Evolutionary conservation across 2,329 filamentous ascomycete species (phyloP).

Genomic region (Colletotrichum coccodes): DNA sequence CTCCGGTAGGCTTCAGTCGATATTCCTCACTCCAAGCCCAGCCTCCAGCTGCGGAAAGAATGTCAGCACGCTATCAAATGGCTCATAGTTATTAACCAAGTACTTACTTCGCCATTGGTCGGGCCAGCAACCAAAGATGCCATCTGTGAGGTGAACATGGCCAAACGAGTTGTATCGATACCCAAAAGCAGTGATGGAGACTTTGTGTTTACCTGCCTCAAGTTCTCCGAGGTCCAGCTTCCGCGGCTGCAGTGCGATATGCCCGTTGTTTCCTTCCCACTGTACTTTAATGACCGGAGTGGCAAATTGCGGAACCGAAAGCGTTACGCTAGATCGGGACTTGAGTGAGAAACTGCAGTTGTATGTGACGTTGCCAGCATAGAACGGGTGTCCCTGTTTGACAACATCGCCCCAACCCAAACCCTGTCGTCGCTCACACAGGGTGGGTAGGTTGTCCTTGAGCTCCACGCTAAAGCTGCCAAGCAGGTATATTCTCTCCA

Average conservation of each 20-base stretch:
- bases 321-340: neutral
- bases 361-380: constrained; percentile 38
- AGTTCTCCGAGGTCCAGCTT: neutral
- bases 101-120: constrained; percentile 17
- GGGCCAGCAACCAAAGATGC: constrained; percentile 4
- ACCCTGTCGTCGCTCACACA: neutral
- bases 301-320: constrained; percentile 18
- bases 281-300: constrained; percentile 26
- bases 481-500: constrained; percentile 43
- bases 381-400: constrained; percentile 37
- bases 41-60: neutral
- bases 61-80: neutral
- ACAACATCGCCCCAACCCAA: constrained; percentile 40
- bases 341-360: constrained; percentile 23
- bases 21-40: constrained; percentile 19
- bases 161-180: constrained; percentile 25
- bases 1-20: constrained; percentile 1
- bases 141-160: constrained; percentile 11
- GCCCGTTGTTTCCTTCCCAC: neutral
- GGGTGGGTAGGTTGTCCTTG: constrained; percentile 9
- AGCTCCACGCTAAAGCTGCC: constrained; percentile 40
- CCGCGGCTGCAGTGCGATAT: constrained; percentile 22
- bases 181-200: constrained; percentile 20
- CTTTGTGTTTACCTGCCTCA: constrained; percentile 1
- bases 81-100: rapidly evolving